Conservation (phyloP, 2,329 filamentous ascomycete species). For the Magnaporthiopsis poae region DNA sequence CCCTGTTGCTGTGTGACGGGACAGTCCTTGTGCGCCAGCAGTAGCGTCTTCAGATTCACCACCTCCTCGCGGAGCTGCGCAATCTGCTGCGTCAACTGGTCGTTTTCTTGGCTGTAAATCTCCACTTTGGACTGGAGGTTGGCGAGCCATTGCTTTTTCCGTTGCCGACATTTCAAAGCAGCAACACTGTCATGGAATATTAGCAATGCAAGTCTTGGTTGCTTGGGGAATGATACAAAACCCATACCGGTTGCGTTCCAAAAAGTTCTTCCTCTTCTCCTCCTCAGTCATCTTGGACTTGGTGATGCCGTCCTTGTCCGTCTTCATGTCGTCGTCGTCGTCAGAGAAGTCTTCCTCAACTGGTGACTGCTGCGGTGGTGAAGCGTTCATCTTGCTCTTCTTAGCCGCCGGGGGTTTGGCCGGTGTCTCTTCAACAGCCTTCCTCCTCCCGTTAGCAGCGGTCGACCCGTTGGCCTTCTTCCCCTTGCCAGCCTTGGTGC, state of each 20-base stretch:
- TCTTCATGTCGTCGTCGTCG: conserved; percentile 44
- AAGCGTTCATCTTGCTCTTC: conserved; percentile 54
- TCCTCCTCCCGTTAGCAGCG: conserved; percentile 59
- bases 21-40: conserved; percentile 92
- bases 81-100: conserved; percentile 73
- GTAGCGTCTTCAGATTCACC: conserved; percentile 82
- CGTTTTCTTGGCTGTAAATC: conserved; percentile 83
- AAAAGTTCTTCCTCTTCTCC: conserved; percentile 95
- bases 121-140: conserved; percentile 94
- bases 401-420: conserved; percentile 57
- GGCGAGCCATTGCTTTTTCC: conserved; percentile 97
- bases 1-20: conserved; percentile 83
- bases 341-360: conserved; percentile 17
- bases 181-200: conserved; percentile 58
- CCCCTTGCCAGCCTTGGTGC: conserved; percentile 50
- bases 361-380: conserved; percentile 7
- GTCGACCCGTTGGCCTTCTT: conserved; percentile 49
- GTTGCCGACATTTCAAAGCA: conserved; percentile 89
- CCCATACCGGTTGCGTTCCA: conserved; percentile 78
- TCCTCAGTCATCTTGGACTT: conserved; percentile 90
- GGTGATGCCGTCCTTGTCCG: conserved; percentile 48
- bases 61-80: conserved; percentile 82
- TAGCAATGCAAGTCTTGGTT: conserved; percentile 12
- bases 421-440: conserved; percentile 55
- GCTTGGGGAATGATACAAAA: neutral